These are phyloP conservation scores for Lophium mytilinum DNA, from an alignment of 495 filamentous ascomycete species.

Conservation along the genomic window DNA sequence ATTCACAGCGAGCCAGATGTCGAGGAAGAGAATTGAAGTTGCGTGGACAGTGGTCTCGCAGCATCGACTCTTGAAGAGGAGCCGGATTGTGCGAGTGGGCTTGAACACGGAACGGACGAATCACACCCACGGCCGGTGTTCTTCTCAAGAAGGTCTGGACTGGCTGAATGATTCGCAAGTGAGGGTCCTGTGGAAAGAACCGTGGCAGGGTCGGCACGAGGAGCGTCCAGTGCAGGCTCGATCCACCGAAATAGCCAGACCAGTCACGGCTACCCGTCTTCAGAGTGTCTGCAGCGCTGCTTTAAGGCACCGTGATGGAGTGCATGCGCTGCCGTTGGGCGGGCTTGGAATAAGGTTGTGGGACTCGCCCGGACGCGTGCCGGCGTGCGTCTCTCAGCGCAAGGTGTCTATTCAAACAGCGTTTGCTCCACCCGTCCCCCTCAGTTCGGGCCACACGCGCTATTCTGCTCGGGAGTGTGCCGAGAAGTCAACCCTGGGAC, in stretches of 20 bases:
- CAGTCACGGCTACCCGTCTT: no score
- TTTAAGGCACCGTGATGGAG: no score
- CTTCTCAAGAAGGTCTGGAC: not conserved
- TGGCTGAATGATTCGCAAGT: not conserved
- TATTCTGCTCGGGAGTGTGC: not conserved
- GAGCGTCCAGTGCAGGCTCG: no score
- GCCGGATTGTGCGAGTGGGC: not conserved
- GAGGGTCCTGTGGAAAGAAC: not conserved
- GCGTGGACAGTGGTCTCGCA: not conserved
- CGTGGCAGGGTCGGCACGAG: no score
- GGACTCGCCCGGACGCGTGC: not conserved
- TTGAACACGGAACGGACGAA: not conserved
- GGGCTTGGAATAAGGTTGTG: not conserved
- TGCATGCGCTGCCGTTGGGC: not conserved
- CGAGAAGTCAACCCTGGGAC: slow-evolving; percentile 2
- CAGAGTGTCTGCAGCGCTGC: no score
- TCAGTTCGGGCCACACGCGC: not conserved
- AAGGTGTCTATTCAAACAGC: not conserved
- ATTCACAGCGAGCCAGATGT: not conserved
- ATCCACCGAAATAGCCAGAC: no score
- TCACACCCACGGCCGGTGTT: not conserved
- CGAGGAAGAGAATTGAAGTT: not conserved
- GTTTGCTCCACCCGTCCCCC: not conserved
- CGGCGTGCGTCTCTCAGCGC: not conserved
- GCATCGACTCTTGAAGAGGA: not conserved